Percentiles rank a stretch among this genome's conserved stretches.
Conservation (phyloP, 2,329 filamentous ascomycete species). For the Colletotrichum horii region DNA sequence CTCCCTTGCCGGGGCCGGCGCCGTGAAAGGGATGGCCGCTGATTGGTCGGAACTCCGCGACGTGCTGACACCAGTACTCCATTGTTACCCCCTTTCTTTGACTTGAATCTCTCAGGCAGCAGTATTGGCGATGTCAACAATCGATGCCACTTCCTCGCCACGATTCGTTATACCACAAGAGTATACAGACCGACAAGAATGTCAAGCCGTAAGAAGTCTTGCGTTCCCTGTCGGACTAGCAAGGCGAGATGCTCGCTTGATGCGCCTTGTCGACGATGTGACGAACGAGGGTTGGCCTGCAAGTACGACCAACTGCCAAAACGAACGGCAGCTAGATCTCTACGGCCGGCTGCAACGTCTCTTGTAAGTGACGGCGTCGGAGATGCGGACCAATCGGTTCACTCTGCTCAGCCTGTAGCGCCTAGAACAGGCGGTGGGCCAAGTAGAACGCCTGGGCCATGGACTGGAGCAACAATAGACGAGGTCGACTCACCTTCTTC, state of each 20-base stretch:
- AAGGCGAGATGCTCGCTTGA: conserved; percentile 31
- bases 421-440: not conserved
- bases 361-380: not conserved
- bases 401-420: not conserved
- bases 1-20: not conserved
- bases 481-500: not conserved
- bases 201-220: conserved; percentile 24
- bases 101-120: not conserved
- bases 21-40: not conserved
- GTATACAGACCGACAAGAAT: not conserved
- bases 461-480: not conserved
- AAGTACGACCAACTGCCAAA: conserved; percentile 16
- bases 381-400: not conserved
- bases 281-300: conserved; percentile 22
- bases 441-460: not conserved
- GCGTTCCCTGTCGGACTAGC: conserved; percentile 26
- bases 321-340: not conserved
- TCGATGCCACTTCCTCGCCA: no score
- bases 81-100: not conserved
- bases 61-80: not conserved
- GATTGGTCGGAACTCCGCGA: not conserved
- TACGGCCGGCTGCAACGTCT: not conserved
- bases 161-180: no score
- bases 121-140: not conserved
- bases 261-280: conserved; percentile 25